These are phyloP conservation scores for Calonectria naviculata DNA, from an alignment of 2,329 filamentous ascomycete genomes.

Conservation along the genomic window DNA sequence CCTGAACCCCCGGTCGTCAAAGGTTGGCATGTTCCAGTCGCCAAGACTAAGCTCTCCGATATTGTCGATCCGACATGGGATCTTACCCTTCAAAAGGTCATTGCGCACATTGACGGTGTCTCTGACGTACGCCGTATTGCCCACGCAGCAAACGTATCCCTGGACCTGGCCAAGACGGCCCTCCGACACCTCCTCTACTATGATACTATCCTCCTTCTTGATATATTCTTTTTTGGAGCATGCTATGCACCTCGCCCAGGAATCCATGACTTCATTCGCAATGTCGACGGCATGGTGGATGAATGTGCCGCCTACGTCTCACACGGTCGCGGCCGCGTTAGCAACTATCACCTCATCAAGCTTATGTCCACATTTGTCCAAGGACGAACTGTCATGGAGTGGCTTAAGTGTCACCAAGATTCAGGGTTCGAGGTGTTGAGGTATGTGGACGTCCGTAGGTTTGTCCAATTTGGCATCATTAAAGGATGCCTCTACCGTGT, in stretches of 20 bases:
- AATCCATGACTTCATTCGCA: constrained; percentile 82
- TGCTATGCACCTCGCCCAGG: constrained; percentile 87
- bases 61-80: constrained; percentile 78
- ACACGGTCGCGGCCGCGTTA: constrained; percentile 54
- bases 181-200: constrained; percentile 94
- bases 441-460: constrained; percentile 86
- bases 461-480: constrained; percentile 96
- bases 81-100: constrained; percentile 81
- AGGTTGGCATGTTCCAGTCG: constrained; percentile 91
- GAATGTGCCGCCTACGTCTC: constrained; percentile 91
- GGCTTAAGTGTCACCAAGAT: constrained; percentile 81
- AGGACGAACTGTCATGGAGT: constrained; percentile 86
- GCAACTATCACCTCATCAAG: constrained; percentile 77
- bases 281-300: constrained; percentile 79
- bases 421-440: constrained; percentile 73
- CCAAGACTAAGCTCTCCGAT: constrained; percentile 72
- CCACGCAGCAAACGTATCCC: constrained; percentile 84
- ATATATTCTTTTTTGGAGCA: constrained; percentile 94
- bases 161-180: constrained; percentile 86
- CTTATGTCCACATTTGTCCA: constrained; percentile 89
- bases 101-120: constrained; percentile 89
- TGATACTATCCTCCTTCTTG: constrained; percentile 87
- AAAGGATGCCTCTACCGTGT: constrained; percentile 94
- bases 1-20: constrained; percentile 80
- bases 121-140: constrained; percentile 91